phyloP scores from a whole-genome alignment of 371 early-diverging fungal genomes.

The Syncephalastrum racemosum region DNA sequence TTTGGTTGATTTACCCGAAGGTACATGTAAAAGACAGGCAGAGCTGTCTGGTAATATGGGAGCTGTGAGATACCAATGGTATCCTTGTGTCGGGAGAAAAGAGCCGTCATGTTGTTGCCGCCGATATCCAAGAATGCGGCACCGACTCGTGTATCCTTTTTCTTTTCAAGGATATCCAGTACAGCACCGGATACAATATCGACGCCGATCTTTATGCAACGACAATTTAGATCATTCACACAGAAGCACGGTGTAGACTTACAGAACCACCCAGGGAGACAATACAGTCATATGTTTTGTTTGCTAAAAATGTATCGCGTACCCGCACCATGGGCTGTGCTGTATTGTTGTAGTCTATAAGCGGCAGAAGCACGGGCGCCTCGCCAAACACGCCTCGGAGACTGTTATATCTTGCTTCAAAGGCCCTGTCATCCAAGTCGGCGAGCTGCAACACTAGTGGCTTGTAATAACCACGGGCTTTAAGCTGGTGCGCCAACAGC shows the following conservation, averaged over 20 bases:
- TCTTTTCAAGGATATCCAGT: slow-evolving; percentile 21
- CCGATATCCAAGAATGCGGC: slow-evolving; percentile 28
- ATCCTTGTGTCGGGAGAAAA: slow-evolving; percentile 31
- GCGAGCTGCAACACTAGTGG: slow-evolving; percentile 20
- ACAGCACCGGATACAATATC: slow-evolving; percentile 27
- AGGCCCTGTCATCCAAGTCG: slow-evolving; percentile 9
- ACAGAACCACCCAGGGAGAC: slow-evolving; percentile 34
- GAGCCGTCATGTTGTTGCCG: slow-evolving; percentile 20
- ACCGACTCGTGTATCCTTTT: slow-evolving; percentile 19
- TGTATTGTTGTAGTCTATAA: slow-evolving; percentile 15
- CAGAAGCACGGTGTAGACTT: not conserved
- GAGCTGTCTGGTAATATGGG: slow-evolving; percentile 50
- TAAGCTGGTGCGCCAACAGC: slow-evolving; percentile 35
- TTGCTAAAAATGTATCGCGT: slow-evolving; percentile 10
- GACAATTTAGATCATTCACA: not conserved
- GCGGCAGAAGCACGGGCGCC: slow-evolving; percentile 6
- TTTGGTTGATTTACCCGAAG: slow-evolving; percentile 23
- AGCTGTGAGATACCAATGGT: slow-evolving; percentile 42
- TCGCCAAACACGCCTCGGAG: slow-evolving; percentile 7
- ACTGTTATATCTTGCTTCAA: slow-evolving; percentile 5
- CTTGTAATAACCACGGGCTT: slow-evolving; percentile 14
- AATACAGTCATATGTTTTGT: slow-evolving; percentile 25
- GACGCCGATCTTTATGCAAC: slow-evolving; percentile 10
- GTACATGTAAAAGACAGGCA: slow-evolving; percentile 51
- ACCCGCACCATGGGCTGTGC: slow-evolving; percentile 24